phyloP scores from a whole-genome alignment of 768 basidiomycete species.

The Trametes meyenii region DNA sequence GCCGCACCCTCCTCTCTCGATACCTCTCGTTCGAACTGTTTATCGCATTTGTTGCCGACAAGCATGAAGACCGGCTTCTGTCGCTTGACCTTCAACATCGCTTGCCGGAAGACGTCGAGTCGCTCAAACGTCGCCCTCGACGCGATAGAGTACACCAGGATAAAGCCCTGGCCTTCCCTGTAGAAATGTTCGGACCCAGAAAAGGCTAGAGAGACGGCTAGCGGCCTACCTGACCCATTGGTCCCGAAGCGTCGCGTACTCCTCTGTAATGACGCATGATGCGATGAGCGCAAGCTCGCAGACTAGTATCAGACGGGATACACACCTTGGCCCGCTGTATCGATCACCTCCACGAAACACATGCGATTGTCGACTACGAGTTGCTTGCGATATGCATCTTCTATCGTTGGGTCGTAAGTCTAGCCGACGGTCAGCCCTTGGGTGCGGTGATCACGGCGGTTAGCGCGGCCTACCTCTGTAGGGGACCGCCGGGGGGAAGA shows the following conservation, averaged over 20 bases:
- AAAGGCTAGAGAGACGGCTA: slow-evolving; percentile 15
- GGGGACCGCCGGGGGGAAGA: slow-evolving; percentile 13
- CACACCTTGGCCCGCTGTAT: slow-evolving; percentile 96
- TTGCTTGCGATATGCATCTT: slow-evolving; percentile 96
- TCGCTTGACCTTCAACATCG: slow-evolving; percentile 87
- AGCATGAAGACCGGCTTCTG: slow-evolving; percentile 88
- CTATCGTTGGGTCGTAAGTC: slow-evolving; percentile 99
- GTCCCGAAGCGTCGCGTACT: slow-evolving; percentile 94
- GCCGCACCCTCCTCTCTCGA: slow-evolving; percentile 86
- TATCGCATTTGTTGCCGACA: slow-evolving; percentile 96
- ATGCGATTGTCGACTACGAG: slow-evolving; percentile 92
- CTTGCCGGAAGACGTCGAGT: slow-evolving; percentile 86
- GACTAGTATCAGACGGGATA: slow-evolving; percentile 11
- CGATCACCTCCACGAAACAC: slow-evolving; percentile 96
- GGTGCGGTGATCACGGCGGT: slow-evolving; percentile 5
- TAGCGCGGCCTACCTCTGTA: slow-evolving; percentile 21
- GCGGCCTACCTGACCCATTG: slow-evolving; percentile 92
- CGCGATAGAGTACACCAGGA: slow-evolving; percentile 95
- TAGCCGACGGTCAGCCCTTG: slow-evolving; percentile 35
- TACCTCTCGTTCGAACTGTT: slow-evolving; percentile 88
- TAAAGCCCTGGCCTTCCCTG: slow-evolving; percentile 97
- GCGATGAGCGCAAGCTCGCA: slow-evolving; percentile 24
- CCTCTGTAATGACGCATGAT: slow-evolving; percentile 60
- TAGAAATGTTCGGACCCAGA: slow-evolving; percentile 10
- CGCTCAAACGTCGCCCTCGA: slow-evolving; percentile 92